These are phyloP conservation scores for Cladorrhinum samala DNA, from an alignment of 495 filamentous ascomycete genomes.

Conservation along the genomic window DNA sequence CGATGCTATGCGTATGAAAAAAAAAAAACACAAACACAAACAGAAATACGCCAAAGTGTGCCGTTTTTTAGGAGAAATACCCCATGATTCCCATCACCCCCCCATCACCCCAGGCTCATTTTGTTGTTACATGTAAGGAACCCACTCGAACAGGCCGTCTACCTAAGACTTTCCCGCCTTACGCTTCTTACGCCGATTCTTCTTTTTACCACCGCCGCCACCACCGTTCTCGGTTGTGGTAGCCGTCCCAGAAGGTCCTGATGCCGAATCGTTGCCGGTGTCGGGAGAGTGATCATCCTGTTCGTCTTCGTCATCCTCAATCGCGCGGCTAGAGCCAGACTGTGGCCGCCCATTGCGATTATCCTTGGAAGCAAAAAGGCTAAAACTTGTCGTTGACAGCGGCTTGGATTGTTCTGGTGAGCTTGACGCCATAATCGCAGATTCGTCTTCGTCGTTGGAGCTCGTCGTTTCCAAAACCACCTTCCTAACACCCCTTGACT, in stretches of 20 bases:
- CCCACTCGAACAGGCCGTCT: conserved; percentile 18
- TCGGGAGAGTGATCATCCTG: conserved; percentile 11
- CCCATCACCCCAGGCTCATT: not conserved
- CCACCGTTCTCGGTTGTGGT: conserved; percentile 5
- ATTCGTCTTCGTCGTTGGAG: conserved; percentile 32
- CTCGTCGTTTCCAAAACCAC: conserved; percentile 72
- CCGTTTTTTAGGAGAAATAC: no score
- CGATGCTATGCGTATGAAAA: not conserved
- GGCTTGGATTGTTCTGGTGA: conserved; percentile 14
- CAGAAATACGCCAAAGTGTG: not conserved
- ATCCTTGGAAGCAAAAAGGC: conserved; percentile 6
- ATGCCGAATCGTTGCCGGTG: conserved; percentile 8
- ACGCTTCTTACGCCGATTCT: conserved; percentile 37
- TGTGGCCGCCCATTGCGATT: not conserved
- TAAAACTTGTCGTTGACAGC: conserved; percentile 12
- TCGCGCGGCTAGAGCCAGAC: not conserved
- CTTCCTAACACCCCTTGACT: conserved; percentile 76
- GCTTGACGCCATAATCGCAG: conserved; percentile 4
- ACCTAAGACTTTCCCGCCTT: conserved; percentile 36
- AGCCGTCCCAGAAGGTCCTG: conserved; percentile 9
- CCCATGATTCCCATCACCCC: not conserved
- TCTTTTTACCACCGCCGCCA: conserved; percentile 25
- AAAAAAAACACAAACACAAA: no score
- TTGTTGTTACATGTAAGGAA: not conserved
- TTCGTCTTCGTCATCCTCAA: conserved; percentile 18